Percentiles rank a stretch among this genome's conserved stretches.
phyloP scores from a whole-genome alignment of 2,329 filamentous ascomycete genomes.

The Pseudocercospora fuligena region DNA sequence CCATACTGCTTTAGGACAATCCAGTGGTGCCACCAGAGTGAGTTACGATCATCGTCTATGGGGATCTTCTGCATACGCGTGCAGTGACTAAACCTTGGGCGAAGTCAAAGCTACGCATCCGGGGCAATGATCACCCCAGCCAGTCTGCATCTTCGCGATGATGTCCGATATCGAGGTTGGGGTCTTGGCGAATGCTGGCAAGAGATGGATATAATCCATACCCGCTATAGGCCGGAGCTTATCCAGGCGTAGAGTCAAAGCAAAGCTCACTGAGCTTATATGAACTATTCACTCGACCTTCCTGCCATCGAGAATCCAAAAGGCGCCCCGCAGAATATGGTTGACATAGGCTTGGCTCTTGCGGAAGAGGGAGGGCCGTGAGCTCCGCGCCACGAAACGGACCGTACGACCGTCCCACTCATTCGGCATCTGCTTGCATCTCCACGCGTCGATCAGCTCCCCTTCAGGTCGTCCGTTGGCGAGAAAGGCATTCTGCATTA shows the following conservation, averaged over 20 bases:
- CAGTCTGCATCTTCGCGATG: too few species aligned
- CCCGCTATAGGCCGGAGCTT: too few species aligned
- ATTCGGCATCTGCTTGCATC: not conserved
- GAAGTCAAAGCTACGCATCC: not conserved
- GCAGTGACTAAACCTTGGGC: not conserved
- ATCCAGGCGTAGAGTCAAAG: too few species aligned
- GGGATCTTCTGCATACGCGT: not conserved
- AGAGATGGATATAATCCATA: too few species aligned
- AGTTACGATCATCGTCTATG: not conserved
- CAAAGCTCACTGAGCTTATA: too few species aligned
- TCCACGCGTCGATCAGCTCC: not conserved
- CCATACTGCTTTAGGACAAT: not conserved
- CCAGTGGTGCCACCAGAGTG: not conserved
- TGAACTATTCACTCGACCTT: too few species aligned
- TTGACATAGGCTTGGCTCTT: not conserved
- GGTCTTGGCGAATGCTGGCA: too few species aligned
- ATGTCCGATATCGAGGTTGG: too few species aligned
- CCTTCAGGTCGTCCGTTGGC: not conserved
- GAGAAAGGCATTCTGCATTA: not conserved
- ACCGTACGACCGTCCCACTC: not conserved
- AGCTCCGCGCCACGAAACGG: too few species aligned
- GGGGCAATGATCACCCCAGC: too few species aligned
- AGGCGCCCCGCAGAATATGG: too few species aligned
- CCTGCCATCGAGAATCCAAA: too few species aligned
- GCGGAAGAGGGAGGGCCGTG: not conserved